Conservation (phyloP, 768 basidiomycete species). For the Termitomyces sp. region DNA sequence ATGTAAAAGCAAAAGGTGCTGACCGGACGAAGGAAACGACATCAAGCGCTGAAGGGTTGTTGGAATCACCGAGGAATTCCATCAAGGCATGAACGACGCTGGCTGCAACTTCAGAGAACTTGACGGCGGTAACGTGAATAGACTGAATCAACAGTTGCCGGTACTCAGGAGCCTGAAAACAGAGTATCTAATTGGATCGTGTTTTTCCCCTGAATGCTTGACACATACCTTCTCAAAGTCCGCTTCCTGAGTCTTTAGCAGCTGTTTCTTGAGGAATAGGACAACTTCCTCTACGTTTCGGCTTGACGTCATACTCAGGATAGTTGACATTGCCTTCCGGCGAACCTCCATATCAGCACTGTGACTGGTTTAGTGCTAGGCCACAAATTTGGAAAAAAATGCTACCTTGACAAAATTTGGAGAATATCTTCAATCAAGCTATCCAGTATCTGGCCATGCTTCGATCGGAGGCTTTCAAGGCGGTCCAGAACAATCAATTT, state of each 20-base stretch:
- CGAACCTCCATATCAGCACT: slow-evolving; percentile 97
- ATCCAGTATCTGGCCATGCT: slow-evolving; percentile 88
- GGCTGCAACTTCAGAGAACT: slow-evolving; percentile 94
- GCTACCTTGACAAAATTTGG: slow-evolving; percentile 79
- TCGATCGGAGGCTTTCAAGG: slow-evolving; percentile 74
- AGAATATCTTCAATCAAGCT: slow-evolving; percentile 94
- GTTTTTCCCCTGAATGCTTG: background rate
- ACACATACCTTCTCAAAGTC: slow-evolving; percentile 82
- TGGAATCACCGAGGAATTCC: slow-evolving; percentile 94
- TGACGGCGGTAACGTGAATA: slow-evolving; percentile 94
- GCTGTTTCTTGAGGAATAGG: slow-evolving; percentile 93
- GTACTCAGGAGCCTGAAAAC: slow-evolving; percentile 80
- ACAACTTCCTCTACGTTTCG: slow-evolving; percentile 97
- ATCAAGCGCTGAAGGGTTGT: slow-evolving; percentile 92
- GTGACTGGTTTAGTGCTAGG: slow-evolving; percentile 1
- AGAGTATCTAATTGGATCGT: background rate
- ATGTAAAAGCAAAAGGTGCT: slow-evolving; percentile 5
- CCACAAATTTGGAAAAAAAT: background rate
- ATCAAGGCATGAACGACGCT: slow-evolving; percentile 91
- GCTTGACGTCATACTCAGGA: slow-evolving; percentile 89
- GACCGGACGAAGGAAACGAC: slow-evolving; percentile 73
- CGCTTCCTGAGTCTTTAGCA: slow-evolving; percentile 88
- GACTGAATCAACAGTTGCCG: slow-evolving; percentile 95
- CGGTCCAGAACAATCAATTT: slow-evolving; percentile 96
- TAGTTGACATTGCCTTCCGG: slow-evolving; percentile 85